These are phyloP conservation scores for Hirschfeldia incana DNA, from an alignment of 345 rosid genomes.

Conservation along the genomic window DNA sequence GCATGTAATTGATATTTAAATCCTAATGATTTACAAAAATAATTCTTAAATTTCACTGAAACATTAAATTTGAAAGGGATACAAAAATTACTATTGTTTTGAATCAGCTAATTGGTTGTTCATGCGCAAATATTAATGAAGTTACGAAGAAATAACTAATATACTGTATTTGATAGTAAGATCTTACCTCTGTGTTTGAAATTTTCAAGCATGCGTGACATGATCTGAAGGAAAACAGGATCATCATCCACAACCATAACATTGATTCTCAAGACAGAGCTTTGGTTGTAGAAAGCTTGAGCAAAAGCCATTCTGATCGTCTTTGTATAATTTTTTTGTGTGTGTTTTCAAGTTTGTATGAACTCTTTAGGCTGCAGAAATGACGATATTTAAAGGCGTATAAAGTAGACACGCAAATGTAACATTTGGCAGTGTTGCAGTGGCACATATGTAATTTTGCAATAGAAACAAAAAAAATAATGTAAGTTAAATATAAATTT, in stretches of 20 bases:
- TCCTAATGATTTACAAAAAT: not conserved
- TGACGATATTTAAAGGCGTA: slow-evolving; percentile 19
- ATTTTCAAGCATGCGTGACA: slow-evolving; percentile 50
- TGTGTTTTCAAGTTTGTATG: not conserved
- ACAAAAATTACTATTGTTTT: not conserved
- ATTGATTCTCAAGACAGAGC: slow-evolving; percentile 33
- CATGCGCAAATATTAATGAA: not conserved
- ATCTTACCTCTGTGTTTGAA: slow-evolving; percentile 50
- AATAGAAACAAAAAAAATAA: slow-evolving; percentile 23
- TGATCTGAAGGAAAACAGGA: slow-evolving; percentile 44
- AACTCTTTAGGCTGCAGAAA: slow-evolving; percentile 13
- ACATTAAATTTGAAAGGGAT: not conserved
- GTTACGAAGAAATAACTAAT: not conserved
- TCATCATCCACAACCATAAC: slow-evolving; percentile 74
- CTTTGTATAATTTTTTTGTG: slow-evolving; percentile 6
- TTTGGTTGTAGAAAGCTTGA: slow-evolving; percentile 27
- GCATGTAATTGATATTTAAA: not conserved
- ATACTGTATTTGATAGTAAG: not conserved
- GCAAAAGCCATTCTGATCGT: slow-evolving; percentile 23
- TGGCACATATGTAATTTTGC: slow-evolving; percentile 11
- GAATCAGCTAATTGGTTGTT: not conserved
- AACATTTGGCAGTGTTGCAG: slow-evolving; percentile 30
- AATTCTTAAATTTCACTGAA: not conserved
- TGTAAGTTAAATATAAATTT: slow-evolving; percentile 5
- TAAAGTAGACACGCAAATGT: slow-evolving; percentile 21